Percentiles rank a stretch among this genome's conserved stretches.
Conservation (phyloP, 306 rosid genomes). For the Ochetophila trinervis region DNA sequence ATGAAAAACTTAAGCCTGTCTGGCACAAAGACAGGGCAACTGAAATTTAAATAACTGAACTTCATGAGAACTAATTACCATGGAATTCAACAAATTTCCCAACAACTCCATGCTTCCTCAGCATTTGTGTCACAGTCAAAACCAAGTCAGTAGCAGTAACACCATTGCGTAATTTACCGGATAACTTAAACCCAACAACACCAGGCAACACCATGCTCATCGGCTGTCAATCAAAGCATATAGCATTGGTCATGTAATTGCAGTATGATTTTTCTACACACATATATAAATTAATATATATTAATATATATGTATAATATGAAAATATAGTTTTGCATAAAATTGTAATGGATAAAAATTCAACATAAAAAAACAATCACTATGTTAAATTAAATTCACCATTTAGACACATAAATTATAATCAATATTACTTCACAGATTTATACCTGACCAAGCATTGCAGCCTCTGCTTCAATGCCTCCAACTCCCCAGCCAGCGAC, state of each 20-base stretch:
- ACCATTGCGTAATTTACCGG: conserved; percentile 74
- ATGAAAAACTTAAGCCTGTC: conserved; percentile 3
- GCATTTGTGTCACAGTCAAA: conserved; percentile 84
- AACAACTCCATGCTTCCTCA: conserved; percentile 93
- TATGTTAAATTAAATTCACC: conserved; percentile 13
- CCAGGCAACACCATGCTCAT: conserved; percentile 99
- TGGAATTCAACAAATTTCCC: conserved; percentile 95
- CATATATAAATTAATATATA: neutral
- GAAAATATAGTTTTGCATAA: neutral
- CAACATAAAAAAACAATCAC: neutral
- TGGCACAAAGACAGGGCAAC: neutral
- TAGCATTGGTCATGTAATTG: conserved; percentile 19
- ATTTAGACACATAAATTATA: neutral
- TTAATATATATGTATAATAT: too few species aligned
- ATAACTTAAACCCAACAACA: conserved; percentile 85
- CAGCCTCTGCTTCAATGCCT: conserved; percentile 94
- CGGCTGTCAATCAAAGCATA: conserved; percentile 56
- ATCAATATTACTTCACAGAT: conserved; percentile 15
- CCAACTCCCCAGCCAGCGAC: conserved; percentile 99
- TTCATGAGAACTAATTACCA: conserved; percentile 42
- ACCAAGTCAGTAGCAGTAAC: conserved; percentile 95
- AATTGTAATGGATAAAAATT: too few species aligned
- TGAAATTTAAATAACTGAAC: neutral
- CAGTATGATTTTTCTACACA: conserved; percentile 17
- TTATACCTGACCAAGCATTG: conserved; percentile 94